These are phyloP conservation scores for Ulota crispa DNA, from an alignment of 225 moss, liverwort and hornwort species.

Conservation along the genomic window DNA sequence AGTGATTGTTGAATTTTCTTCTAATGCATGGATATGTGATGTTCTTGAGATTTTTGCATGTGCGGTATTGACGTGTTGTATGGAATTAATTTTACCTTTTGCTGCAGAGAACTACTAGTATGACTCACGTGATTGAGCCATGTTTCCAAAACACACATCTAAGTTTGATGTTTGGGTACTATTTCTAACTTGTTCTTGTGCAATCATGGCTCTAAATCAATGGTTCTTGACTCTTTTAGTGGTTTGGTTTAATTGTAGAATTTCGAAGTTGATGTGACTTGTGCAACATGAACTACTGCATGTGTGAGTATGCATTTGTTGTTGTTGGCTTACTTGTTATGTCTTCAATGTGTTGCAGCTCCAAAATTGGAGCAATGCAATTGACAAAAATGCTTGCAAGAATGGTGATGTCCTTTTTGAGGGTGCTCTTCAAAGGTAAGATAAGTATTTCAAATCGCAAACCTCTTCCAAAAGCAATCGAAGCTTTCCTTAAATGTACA, in stretches of 20 bases:
- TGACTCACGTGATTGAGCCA: neutral
- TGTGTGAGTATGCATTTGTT: neutral
- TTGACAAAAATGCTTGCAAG: neutral
- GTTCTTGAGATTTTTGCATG: neutral
- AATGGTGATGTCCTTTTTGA: neutral
- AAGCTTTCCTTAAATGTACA: neutral
- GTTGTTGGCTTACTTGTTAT: neutral
- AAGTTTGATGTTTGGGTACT: neutral
- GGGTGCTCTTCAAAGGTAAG: neutral
- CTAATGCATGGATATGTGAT: neutral
- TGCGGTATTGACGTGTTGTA: neutral
- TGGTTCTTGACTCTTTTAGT: neutral
- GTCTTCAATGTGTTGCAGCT: conserved; percentile 5
- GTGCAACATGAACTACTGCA: neutral
- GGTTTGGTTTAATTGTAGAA: neutral
- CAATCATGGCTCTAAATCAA: neutral
- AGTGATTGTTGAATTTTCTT: neutral
- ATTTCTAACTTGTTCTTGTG: neutral
- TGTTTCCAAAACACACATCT: neutral
- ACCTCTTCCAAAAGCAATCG: neutral
- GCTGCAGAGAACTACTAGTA: conserved; percentile 2
- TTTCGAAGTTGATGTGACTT: neutral
- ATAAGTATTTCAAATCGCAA: neutral
- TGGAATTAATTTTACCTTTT: neutral
- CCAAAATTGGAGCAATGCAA: neutral